Evolutionary conservation across 768 basidiomycete genomes (phyloP), one percentile per base, ranked within the genome.

Genomic region (Guyanaporus albipodus): DNA sequence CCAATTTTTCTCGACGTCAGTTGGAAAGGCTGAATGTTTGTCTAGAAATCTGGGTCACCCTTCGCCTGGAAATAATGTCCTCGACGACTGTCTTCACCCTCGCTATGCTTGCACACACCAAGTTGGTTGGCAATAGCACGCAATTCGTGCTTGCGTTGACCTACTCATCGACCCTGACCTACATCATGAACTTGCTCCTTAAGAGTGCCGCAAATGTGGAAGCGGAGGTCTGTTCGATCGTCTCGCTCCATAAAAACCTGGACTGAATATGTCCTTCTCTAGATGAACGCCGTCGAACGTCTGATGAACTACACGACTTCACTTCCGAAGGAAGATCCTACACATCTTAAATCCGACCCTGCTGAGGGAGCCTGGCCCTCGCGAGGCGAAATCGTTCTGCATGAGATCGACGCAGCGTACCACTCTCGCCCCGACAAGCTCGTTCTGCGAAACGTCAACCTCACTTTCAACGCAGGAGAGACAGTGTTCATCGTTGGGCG

Each of bases 401-500:
- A 68, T 34, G 70, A 79, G 51, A 73, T 90, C 50, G 72, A 78
- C 2, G 87, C 87, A 57, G 73, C 80, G 23, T 89, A 90, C 56
- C 85, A 87, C 9, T 83, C 85, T 2, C 77, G 85, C 18, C 81
- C 85, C 4, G 76, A 76, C 33, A 68, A 76, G 28, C 75, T 76
- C 15, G 84, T 81, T 21, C 71, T 90, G 26, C 60, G 67, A 28
- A 71, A 82, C 55, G 76, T 87, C 48, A 73, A 71, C 33, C 70
- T 88, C 36, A 87, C 82, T 68, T 71, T 90, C 26, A 82, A 83
- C 14, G 73, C 82, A 1, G 68, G 73, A 6, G 87, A 89, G 59
- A 86, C 75, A 0, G 40, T 88, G 82, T 88, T 87, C 67, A 80
- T 89, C 53, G 87, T 87, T 45, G 87, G 87, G 37, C 77, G 79